Evolutionary conservation across 768 basidiomycete genomes (phyloP).

Genomic region (Tulasnella sp.): DNA sequence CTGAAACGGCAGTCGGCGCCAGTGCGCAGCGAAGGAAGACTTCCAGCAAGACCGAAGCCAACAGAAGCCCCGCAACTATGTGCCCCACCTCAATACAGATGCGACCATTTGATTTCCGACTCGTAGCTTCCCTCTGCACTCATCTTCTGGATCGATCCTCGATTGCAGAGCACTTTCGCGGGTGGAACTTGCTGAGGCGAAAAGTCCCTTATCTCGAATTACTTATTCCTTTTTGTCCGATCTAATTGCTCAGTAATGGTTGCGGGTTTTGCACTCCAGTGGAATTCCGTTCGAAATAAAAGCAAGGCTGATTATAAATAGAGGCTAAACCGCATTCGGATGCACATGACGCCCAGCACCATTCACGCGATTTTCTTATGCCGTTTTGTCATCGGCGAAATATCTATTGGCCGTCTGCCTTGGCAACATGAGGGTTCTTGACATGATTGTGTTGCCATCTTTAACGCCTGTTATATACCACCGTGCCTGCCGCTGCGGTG

Average conservation of each 20-base stretch:
- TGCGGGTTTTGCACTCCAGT: too few species aligned
- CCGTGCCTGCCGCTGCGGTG: background rate
- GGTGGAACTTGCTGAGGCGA: too few species aligned
- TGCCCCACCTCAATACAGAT: background rate
- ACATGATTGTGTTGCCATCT: background rate
- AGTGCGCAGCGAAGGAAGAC: background rate
- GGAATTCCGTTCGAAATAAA: background rate
- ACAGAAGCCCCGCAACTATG: background rate
- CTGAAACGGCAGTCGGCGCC: background rate
- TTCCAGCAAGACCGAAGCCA: background rate
- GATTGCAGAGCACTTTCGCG: too few species aligned
- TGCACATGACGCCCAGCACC: too few species aligned
- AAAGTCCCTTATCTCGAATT: too few species aligned
- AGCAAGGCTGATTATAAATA: background rate
- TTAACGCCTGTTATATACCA: background rate
- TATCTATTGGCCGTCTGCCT: background rate
- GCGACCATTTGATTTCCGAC: too few species aligned
- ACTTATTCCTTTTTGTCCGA: too few species aligned
- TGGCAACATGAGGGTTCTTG: constrained; percentile 11
- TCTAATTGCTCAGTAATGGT: too few species aligned
- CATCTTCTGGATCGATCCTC: too few species aligned
- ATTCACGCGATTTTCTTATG: background rate
- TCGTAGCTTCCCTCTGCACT: too few species aligned
- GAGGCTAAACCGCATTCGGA: background rate
- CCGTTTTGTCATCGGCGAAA: background rate